phyloP scores from a whole-genome alignment of 345 rosid genomes.

The Acer negundo region DNA sequence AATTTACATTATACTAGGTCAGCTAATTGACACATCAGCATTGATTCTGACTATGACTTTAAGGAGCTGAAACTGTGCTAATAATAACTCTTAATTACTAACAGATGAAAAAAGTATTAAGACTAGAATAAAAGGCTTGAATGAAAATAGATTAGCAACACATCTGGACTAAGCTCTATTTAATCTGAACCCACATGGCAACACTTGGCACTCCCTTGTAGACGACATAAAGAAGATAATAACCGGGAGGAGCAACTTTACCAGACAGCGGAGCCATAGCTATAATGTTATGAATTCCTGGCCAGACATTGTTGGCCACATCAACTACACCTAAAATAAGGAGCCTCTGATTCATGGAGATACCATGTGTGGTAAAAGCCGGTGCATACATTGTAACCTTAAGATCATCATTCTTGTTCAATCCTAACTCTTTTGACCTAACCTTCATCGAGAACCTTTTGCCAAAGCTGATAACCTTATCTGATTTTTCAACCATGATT shows the following conservation, averaged over 20 bases:
- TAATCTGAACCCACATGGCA: slow-evolving; percentile 57
- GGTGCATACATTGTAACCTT: slow-evolving; percentile 56
- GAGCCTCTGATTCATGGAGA: slow-evolving; percentile 72
- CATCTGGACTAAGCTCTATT: slow-evolving; percentile 15
- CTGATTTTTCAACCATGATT: slow-evolving; percentile 13
- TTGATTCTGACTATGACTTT: no score
- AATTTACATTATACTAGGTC: no score
- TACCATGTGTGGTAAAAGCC: slow-evolving; percentile 68
- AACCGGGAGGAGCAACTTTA: slow-evolving; percentile 59
- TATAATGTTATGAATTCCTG: slow-evolving; percentile 13
- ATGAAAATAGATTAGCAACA: no score
- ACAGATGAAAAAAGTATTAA: no score
- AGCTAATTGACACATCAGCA: no score
- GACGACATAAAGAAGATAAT: slow-evolving; percentile 51
- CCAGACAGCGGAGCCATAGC: slow-evolving; percentile 45
- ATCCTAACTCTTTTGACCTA: background rate
- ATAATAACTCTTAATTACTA: no score
- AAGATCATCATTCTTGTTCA: slow-evolving; percentile 18
- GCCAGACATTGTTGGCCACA: slow-evolving; percentile 13
- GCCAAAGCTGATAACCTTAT: slow-evolving; percentile 31
- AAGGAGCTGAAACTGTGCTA: no score
- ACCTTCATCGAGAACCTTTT: slow-evolving; percentile 26
- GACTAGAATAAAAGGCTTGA: no score
- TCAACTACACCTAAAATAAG: slow-evolving; percentile 32
- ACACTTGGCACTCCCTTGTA: slow-evolving; percentile 53